Evolutionary conservation across 768 basidiomycete genomes (phyloP).

Genomic region (Termitomyces titanicus): DNA sequence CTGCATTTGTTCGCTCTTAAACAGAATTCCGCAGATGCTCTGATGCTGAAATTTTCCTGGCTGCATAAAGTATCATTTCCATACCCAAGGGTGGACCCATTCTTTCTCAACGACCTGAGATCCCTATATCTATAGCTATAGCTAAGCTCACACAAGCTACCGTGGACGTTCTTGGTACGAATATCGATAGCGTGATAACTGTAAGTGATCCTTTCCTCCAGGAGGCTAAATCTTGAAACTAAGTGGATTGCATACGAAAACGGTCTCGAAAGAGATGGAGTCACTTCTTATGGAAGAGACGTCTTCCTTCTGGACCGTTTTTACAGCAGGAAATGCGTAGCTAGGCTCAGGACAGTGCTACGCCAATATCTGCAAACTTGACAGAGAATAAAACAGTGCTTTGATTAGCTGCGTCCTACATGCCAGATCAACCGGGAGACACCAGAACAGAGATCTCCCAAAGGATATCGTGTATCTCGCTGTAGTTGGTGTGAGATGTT

Average conservation of each 20-base stretch:
- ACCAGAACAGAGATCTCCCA: background rate
- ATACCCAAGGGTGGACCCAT: conserved; percentile 6
- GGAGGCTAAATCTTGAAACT: no score
- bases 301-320: background rate
- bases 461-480: background rate
- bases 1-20: background rate
- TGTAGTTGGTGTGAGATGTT: background rate
- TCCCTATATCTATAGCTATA: no score
- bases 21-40: background rate
- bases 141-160: no score
- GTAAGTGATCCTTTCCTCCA: background rate
- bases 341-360: background rate
- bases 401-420: background rate
- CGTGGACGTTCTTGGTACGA: no score
- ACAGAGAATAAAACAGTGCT: background rate
- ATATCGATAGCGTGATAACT: background rate
- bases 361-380: background rate
- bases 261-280: background rate
- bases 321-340: background rate
- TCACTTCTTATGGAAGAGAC: background rate
- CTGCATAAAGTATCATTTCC: background rate
- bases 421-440: background rate
- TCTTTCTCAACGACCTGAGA: background rate
- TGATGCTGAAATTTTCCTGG: background rate
- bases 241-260: background rate